Conservation (phyloP, 768 basidiomycete species). For the Lactarius sanguifluus region DNA sequence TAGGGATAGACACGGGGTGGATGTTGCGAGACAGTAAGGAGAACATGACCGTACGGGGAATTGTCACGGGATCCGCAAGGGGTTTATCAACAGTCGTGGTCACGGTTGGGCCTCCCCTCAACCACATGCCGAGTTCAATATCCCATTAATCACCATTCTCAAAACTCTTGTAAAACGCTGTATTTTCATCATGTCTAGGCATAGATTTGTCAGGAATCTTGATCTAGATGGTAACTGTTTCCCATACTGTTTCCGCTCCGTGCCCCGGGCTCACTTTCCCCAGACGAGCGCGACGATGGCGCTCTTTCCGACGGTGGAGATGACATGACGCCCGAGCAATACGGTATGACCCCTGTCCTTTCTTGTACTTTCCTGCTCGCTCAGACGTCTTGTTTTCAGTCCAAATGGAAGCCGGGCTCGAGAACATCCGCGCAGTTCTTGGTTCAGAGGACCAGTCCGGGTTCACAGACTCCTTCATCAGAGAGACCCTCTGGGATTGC, state of each 20-base stretch:
- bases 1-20: slow-evolving; percentile 47
- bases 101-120: slow-evolving; percentile 17
- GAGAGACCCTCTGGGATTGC: slow-evolving; percentile 80
- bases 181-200: slow-evolving; percentile 73
- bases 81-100: background rate
- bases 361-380: background rate
- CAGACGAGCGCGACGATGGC: slow-evolving; percentile 86
- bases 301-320: slow-evolving; percentile 76
- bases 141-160: slow-evolving; percentile 27
- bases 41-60: slow-evolving; percentile 46
- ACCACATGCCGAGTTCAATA: slow-evolving; percentile 23
- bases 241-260: background rate
- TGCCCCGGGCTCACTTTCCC: slow-evolving; percentile 17
- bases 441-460: slow-evolving; percentile 65
- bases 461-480: slow-evolving; percentile 71
- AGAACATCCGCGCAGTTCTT: slow-evolving; percentile 63
- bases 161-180: slow-evolving; percentile 29
- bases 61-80: slow-evolving; percentile 9
- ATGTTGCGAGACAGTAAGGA: slow-evolving; percentile 42
- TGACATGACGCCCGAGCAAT: slow-evolving; percentile 79
- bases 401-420: slow-evolving; percentile 69
- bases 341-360: slow-evolving; percentile 58
- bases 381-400: slow-evolving; percentile 39
- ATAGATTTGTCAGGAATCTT: slow-evolving; percentile 84
- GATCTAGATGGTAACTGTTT: slow-evolving; percentile 61